Percentiles rank a stretch among this genome's conserved stretches.
Conservation (phyloP, 495 filamentous ascomycete genomes). For the Cercophora newfieldiana region DNA sequence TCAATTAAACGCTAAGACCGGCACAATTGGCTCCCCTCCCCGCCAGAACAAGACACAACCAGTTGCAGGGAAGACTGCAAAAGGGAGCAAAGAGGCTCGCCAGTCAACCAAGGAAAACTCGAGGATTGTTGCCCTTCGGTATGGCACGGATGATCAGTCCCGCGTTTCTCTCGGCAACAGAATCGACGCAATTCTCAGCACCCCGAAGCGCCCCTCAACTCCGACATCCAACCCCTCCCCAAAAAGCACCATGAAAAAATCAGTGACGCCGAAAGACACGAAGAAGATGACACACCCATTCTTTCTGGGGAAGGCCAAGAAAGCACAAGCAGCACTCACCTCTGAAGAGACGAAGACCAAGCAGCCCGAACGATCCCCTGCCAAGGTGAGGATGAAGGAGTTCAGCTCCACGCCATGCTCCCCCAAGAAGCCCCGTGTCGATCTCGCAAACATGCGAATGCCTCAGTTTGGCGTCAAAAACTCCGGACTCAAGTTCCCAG, state of each 20-base stretch:
- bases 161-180: conserved; percentile 35
- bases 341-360: conserved; percentile 21
- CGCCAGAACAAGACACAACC: conserved; percentile 25
- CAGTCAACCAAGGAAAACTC: conserved; percentile 20
- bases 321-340: conserved; percentile 11
- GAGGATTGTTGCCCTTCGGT: conserved; percentile 34
- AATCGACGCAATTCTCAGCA: conserved; percentile 37
- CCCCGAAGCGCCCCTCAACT: conserved; percentile 7
- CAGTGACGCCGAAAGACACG: background rate
- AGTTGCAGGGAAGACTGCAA: conserved; percentile 8
- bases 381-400: conserved; percentile 27
- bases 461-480: conserved; percentile 37
- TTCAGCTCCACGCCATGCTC: conserved; percentile 40
- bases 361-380: conserved; percentile 6
- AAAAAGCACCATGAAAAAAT: background rate
- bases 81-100: background rate
- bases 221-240: conserved; percentile 17
- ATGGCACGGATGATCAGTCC: conserved; percentile 36
- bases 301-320: conserved; percentile 57
- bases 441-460: conserved; percentile 22
- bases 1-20: conserved; percentile 50
- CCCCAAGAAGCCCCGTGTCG: conserved; percentile 29
- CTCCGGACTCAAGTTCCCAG: conserved; percentile 54
- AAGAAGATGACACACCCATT: conserved; percentile 85
- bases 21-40: conserved; percentile 57